phyloP scores from a whole-genome alignment of 768 basidiomycete genomes.

The Cyathus striatus region DNA sequence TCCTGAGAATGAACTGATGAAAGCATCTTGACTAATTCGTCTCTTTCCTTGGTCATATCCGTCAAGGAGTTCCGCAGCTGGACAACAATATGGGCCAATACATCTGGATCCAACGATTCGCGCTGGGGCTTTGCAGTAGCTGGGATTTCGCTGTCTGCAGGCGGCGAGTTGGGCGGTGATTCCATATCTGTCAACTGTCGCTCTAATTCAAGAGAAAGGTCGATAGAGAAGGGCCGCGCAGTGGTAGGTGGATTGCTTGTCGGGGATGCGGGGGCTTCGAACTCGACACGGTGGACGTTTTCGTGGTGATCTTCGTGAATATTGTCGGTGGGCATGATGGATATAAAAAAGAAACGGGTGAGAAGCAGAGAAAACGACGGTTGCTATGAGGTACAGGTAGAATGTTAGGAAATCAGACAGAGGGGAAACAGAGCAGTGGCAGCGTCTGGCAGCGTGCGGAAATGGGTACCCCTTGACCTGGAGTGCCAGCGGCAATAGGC shows the following conservation, averaged over 20 bases:
- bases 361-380: too few species aligned
- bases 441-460: too few species aligned
- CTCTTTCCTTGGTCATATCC: slow-evolving; percentile 66
- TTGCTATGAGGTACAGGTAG: too few species aligned
- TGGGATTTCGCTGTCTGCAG: slow-evolving; percentile 20
- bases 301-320: slow-evolving; percentile 2
- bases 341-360: neutral
- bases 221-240: slow-evolving; percentile 49
- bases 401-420: too few species aligned
- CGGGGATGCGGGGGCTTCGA: slow-evolving; percentile 30
- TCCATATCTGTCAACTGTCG: slow-evolving; percentile 67
- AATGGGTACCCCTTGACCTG: too few species aligned
- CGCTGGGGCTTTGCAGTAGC: slow-evolving; percentile 12
- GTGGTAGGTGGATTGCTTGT: slow-evolving; percentile 5
- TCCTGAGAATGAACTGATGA: slow-evolving; percentile 47
- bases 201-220: slow-evolving; percentile 77
- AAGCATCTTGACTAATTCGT: slow-evolving; percentile 54
- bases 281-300: slow-evolving; percentile 30
- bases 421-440: too few species aligned
- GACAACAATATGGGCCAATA: slow-evolving; percentile 72
- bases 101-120: slow-evolving; percentile 65
- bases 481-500: too few species aligned
- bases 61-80: slow-evolving; percentile 63
- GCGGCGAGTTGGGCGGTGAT: slow-evolving; percentile 46
- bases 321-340: neutral